Evolutionary conservation across 768 basidiomycete genomes (phyloP).

Genomic region (Boletus subcaerulescens): DNA sequence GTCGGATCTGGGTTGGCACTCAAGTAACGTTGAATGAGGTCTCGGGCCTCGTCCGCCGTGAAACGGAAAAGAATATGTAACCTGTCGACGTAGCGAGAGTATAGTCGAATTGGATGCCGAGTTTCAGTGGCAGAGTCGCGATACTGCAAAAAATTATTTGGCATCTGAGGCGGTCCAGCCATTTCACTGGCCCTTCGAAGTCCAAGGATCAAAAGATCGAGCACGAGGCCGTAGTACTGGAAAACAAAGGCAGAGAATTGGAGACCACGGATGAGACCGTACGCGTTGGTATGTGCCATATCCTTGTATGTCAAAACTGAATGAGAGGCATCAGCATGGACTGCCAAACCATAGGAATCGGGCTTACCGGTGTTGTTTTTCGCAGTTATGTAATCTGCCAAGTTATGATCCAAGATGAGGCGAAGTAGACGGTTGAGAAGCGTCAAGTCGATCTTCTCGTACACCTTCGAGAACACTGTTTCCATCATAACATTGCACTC

Average conservation of each 20-base stretch:
- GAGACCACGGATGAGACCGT: slow-evolving; percentile 93
- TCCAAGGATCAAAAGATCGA: slow-evolving; percentile 93
- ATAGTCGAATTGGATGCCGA: slow-evolving; percentile 95
- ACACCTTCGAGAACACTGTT: slow-evolving; percentile 95
- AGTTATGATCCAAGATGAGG: slow-evolving; percentile 95
- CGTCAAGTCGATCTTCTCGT: slow-evolving; percentile 98
- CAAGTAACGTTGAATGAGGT: slow-evolving; percentile 96
- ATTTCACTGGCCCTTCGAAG: slow-evolving; percentile 98
- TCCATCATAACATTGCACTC: slow-evolving; percentile 99
- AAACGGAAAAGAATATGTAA: slow-evolving; percentile 97
- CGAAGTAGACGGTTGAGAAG: slow-evolving; percentile 93
- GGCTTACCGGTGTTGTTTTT: slow-evolving; percentile 88
- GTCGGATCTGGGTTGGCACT: slow-evolving; percentile 98
- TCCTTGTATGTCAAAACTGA: slow-evolving; percentile 87
- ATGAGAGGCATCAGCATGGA: slow-evolving; percentile 2
- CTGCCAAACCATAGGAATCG: neutral
- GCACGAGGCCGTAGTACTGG: slow-evolving; percentile 96
- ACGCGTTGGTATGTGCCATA: slow-evolving; percentile 98
- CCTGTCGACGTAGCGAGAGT: slow-evolving; percentile 94
- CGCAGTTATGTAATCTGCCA: slow-evolving; percentile 98
- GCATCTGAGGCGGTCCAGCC: slow-evolving; percentile 96
- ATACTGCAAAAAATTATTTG: slow-evolving; percentile 98
- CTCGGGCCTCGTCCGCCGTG: slow-evolving; percentile 93
- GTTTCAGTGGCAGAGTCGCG: slow-evolving; percentile 94
- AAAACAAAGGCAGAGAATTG: slow-evolving; percentile 99